These are phyloP conservation scores for Grigorovia jiainica DNA, from an alignment of 805 yeast species.

Conservation along the genomic window DNA sequence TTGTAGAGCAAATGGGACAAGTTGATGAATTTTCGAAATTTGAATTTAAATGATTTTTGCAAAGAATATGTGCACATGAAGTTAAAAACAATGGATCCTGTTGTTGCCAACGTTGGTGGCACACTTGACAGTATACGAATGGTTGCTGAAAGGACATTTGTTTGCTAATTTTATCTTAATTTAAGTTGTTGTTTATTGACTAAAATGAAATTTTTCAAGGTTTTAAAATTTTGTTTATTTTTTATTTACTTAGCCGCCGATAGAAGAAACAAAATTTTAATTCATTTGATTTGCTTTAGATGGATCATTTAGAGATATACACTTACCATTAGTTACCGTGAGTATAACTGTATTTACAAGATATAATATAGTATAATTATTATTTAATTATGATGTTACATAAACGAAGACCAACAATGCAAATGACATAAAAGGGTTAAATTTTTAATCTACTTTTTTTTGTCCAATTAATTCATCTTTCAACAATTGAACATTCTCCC, in stretches of 20 bases:
- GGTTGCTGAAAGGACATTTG: conserved; percentile 16
- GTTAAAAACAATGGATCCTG: conserved; percentile 25
- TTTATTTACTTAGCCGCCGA: conserved; percentile 1
- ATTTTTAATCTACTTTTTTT: not conserved
- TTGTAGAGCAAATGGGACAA: conserved; percentile 16
- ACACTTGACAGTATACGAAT: conserved; percentile 28
- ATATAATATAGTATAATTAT: too few species aligned
- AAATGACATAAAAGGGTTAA: too few species aligned
- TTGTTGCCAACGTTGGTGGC: conserved; percentile 19
- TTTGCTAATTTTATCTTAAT: not conserved
- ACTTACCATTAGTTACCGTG: not conserved
- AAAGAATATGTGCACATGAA: conserved; percentile 33
- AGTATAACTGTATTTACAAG: not conserved
- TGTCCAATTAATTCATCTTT: conserved; percentile 3
- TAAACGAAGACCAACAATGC: too few species aligned
- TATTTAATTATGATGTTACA: too few species aligned
- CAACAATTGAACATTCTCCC: conserved; percentile 4
- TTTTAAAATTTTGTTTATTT: not conserved
- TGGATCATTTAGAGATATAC: too few species aligned
- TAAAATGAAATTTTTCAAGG: not conserved
- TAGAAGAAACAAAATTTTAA: not conserved
- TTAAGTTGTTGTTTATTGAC: not conserved
- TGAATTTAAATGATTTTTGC: conserved; percentile 21
- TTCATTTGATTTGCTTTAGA: too few species aligned
- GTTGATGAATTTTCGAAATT: not conserved